Conservation (phyloP, 2,329 filamentous ascomycete species). For the Trichoderma guizhouense region DNA sequence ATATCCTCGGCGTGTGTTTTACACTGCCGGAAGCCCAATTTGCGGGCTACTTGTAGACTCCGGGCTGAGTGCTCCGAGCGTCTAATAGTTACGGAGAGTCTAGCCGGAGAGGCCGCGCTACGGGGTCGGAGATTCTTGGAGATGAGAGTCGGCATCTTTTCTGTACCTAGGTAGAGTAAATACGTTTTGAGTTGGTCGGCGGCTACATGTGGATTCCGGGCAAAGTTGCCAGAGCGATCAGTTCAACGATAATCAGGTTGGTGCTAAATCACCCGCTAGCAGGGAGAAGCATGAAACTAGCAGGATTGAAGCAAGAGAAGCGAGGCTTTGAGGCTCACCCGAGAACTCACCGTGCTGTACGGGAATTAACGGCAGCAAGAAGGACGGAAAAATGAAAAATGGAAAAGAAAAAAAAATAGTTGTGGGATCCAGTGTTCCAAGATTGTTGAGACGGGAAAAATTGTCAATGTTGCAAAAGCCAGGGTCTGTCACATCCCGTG, state of each 20-base stretch:
- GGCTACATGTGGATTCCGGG: constrained; percentile 6
- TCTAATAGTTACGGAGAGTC: background rate
- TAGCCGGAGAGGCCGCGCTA: background rate
- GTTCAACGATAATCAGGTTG: background rate
- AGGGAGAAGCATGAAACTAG: background rate
- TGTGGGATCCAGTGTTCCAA: background rate
- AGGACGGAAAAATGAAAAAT: background rate
- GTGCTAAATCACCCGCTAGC: background rate
- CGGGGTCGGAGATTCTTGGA: background rate
- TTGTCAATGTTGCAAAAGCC: background rate
- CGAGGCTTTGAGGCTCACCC: background rate
- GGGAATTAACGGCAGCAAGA: background rate
- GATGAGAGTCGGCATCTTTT: background rate
- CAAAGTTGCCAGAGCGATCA: background rate
- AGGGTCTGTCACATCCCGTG: constrained; percentile 2
- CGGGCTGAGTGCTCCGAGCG: background rate
- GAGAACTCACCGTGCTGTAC: background rate
- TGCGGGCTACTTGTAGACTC: background rate
- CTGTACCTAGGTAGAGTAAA: background rate
- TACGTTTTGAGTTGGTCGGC: background rate
- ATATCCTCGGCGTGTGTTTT: background rate
- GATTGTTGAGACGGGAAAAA: background rate
- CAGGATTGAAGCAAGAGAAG: background rate
- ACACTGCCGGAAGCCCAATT: background rate
- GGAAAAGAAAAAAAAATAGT: background rate